phyloP scores from a whole-genome alignment of 2,329 filamentous ascomycete genomes.

The Exophiala lecanii-corni region DNA sequence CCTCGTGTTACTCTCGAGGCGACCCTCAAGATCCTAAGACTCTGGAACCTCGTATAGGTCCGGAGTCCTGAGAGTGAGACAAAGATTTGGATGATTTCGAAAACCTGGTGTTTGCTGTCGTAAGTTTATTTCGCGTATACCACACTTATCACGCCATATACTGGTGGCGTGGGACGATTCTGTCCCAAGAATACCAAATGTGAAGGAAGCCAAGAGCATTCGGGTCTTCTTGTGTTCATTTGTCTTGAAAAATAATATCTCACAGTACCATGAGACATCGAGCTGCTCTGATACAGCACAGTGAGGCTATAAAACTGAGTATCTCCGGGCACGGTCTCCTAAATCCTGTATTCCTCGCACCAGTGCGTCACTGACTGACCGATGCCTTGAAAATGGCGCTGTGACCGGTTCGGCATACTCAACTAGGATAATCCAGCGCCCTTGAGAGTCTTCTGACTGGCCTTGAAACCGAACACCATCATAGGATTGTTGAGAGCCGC shows the following conservation, averaged over 20 bases:
- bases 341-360: neutral
- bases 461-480: conserved; percentile 8
- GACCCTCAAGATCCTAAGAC: too few species aligned
- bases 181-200: neutral
- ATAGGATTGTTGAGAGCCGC: conserved; percentile 16
- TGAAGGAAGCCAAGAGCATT: neutral
- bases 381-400: conserved; percentile 7
- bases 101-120: neutral
- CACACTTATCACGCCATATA: neutral
- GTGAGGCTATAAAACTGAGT: neutral
- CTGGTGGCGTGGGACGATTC: neutral
- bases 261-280: neutral
- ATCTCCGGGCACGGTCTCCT: neutral
- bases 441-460: neutral
- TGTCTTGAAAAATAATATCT: neutral
- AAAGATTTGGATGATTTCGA: neutral
- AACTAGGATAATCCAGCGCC: conserved; percentile 12
- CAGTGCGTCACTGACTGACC: neutral
- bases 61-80: neutral
- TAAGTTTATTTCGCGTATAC: neutral
- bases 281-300: conserved; percentile 1
- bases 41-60: neutral
- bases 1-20: too few species aligned
- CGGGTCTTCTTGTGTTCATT: neutral
- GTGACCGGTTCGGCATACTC: conserved; percentile 10